Evolutionary conservation across 495 filamentous ascomycete species (phyloP).

Genomic region (Aspergillus cavernicola): DNA sequence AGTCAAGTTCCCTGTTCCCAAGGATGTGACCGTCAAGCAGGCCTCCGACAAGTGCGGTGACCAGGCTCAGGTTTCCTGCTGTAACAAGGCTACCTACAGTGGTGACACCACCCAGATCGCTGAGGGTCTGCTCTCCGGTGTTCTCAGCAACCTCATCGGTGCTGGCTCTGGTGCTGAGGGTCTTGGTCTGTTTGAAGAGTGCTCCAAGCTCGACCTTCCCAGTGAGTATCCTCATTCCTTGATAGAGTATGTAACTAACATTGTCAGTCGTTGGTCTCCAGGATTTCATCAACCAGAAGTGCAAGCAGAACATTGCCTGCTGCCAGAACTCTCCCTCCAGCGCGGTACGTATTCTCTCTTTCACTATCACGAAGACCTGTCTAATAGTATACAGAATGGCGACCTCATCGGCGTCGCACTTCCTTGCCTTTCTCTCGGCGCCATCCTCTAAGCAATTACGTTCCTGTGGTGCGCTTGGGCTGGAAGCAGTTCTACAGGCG

Average conservation of each 20-base stretch:
- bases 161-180: constrained; percentile 29
- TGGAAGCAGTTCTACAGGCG: constrained; percentile 14
- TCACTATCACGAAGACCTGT: background rate
- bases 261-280: constrained; percentile 32
- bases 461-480: background rate
- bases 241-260: too few relatives aligned
- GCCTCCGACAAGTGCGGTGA: constrained; percentile 47
- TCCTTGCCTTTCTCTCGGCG: constrained; percentile 46
- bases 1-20: constrained; percentile 32
- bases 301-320: constrained; percentile 51
- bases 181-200: constrained; percentile 38
- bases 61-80: constrained; percentile 45
- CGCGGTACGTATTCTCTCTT: constrained; percentile 26
- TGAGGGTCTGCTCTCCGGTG: constrained; percentile 28
- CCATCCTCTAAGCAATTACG: constrained; percentile 39
- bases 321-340: constrained; percentile 43
- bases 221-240: constrained; percentile 9
- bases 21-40: constrained; percentile 44
- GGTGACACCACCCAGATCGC: constrained; percentile 35
- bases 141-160: constrained; percentile 30
- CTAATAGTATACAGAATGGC: constrained; percentile 23
- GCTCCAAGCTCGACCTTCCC: constrained; percentile 30
- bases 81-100: constrained; percentile 45
- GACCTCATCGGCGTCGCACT: constrained; percentile 42
- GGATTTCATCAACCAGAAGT: constrained; percentile 43